These are phyloP conservation scores for Pseudodiploospora longispora DNA, from an alignment of 2,329 filamentous ascomycete species.

Conservation along the genomic window DNA sequence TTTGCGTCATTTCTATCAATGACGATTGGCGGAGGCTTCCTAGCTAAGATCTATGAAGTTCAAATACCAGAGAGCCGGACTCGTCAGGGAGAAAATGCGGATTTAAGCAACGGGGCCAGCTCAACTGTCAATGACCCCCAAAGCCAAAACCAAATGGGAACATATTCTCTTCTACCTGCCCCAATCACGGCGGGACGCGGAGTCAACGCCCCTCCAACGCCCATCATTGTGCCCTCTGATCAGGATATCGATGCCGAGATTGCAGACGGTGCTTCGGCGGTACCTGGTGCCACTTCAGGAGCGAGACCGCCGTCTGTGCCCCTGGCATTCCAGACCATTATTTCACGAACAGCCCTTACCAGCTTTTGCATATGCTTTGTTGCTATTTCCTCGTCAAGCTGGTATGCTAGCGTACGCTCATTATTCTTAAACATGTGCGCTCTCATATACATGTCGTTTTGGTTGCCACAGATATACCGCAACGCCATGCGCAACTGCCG, in stretches of 20 bases:
- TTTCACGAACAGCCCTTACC: slow-evolving; percentile 48
- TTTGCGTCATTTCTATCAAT: slow-evolving; percentile 46
- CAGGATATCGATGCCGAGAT: slow-evolving; percentile 57
- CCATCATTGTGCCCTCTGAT: slow-evolving; percentile 55
- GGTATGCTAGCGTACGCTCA: slow-evolving; percentile 47
- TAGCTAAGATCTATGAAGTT: slow-evolving; percentile 52
- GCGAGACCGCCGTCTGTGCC: slow-evolving; percentile 15
- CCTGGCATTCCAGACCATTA: slow-evolving; percentile 45
- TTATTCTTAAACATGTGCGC: slow-evolving; percentile 56
- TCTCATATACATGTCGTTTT: slow-evolving; percentile 79
- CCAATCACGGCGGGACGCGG: slow-evolving; percentile 30
- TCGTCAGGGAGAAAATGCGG: slow-evolving; percentile 19
- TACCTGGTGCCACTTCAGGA: slow-evolving; percentile 20
- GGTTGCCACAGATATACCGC: slow-evolving; percentile 84
- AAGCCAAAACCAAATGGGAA: slow-evolving; percentile 18
- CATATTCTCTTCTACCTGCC: slow-evolving; percentile 27
- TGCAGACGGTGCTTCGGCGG: slow-evolving; percentile 28
- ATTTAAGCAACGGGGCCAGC: slow-evolving; percentile 16
- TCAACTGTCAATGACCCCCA: slow-evolving; percentile 16
- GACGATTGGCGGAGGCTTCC: slow-evolving; percentile 48
- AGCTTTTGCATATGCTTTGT: slow-evolving; percentile 50
- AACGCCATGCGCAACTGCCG: slow-evolving; percentile 89
- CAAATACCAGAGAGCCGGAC: slow-evolving; percentile 48
- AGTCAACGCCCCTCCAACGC: slow-evolving; percentile 19
- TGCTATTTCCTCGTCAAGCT: slow-evolving; percentile 51